These are phyloP conservation scores for Chlorociboria aeruginascens DNA, from an alignment of 495 filamentous ascomycete species.

Conservation along the genomic window DNA sequence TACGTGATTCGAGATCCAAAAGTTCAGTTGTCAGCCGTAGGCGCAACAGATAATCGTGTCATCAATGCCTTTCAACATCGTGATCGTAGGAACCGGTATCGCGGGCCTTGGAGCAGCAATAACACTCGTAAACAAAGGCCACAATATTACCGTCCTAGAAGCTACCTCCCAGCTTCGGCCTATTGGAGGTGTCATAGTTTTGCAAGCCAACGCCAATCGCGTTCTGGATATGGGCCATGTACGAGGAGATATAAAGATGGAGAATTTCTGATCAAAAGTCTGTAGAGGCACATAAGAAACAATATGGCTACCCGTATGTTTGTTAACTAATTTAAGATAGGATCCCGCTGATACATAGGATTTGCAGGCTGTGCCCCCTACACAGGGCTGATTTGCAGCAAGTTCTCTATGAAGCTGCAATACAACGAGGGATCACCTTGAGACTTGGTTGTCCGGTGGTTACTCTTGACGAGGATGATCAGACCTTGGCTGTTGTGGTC, in stretches of 20 bases:
- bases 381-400: conserved; percentile 4
- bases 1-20: too few species aligned
- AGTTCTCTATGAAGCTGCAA: conserved; percentile 1
- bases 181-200: neutral
- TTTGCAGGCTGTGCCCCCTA: neutral
- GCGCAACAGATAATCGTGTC: too few species aligned
- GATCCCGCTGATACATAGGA: neutral
- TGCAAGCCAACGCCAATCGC: conserved; percentile 2
- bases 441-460: conserved; percentile 1
- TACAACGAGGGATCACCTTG: neutral
- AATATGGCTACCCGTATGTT: neutral
- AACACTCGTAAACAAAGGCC: neutral
- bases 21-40: too few species aligned
- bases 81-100: conserved; percentile 1
- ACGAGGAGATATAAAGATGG: conserved; percentile 6
- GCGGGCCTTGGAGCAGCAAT: conserved; percentile 1
- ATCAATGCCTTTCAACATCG: conserved; percentile 1
- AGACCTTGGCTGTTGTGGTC: neutral
- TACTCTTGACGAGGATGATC: neutral
- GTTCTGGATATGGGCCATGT: neutral
- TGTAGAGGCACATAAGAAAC: neutral
- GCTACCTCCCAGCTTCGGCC: neutral
- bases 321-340: neutral
- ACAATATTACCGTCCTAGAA: neutral
- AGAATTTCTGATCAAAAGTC: neutral